Conservation (phyloP, 1,284 basidiomycete genomes). For the Cryptococcus floricola region DNA sequence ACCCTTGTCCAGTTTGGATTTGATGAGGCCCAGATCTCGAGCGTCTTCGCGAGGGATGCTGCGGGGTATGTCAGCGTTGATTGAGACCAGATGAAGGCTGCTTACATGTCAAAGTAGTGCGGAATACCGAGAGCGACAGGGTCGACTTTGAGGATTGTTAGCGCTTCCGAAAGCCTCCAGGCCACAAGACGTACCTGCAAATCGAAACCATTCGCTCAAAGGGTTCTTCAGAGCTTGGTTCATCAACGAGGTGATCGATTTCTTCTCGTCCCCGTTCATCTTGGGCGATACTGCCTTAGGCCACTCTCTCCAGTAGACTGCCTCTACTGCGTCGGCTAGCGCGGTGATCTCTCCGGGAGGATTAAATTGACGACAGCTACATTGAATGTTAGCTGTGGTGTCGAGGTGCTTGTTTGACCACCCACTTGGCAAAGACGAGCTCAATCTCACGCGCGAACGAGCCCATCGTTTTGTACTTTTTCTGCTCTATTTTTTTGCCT, state of each 20-base stretch:
- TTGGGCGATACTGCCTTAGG: constrained; percentile 68
- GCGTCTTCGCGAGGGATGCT: constrained; percentile 60
- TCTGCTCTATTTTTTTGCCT: constrained; percentile 61
- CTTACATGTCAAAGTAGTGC: constrained; percentile 45
- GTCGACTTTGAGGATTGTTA: constrained; percentile 26
- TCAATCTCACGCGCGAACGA: constrained; percentile 76
- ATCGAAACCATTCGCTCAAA: constrained; percentile 72
- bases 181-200: constrained; percentile 55
- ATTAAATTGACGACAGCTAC: constrained; percentile 75
- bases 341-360: constrained; percentile 64
- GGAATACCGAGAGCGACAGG: constrained; percentile 40
- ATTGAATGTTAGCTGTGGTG: background rate
- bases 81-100: constrained; percentile 61
- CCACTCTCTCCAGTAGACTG: constrained; percentile 82
- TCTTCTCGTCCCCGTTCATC: constrained; percentile 75
- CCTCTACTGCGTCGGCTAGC: constrained; percentile 68
- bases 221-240: constrained; percentile 67
- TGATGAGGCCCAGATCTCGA: constrained; percentile 79
- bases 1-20: constrained; percentile 65
- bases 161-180: background rate
- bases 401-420: constrained; percentile 4
- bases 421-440: constrained; percentile 75
- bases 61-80: constrained; percentile 38
- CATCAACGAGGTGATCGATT: constrained; percentile 68
- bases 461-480: constrained; percentile 70